These are phyloP conservation scores for Geopyxis carbonaria DNA, from an alignment of 495 filamentous ascomycete genomes.

Conservation along the genomic window DNA sequence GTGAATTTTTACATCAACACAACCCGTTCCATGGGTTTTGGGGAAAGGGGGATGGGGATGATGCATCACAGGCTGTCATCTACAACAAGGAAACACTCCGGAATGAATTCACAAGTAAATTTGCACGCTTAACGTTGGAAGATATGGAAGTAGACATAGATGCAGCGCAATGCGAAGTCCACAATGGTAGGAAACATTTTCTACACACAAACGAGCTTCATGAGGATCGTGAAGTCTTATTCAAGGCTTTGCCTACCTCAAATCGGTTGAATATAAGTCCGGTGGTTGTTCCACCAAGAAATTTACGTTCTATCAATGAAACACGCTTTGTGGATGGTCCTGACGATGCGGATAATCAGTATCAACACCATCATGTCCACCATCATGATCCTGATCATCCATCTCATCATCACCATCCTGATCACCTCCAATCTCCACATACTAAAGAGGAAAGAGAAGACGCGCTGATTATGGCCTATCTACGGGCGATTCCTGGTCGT, in stretches of 20 bases:
- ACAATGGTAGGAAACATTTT: slow-evolving; percentile 2
- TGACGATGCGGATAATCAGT: slow-evolving; percentile 2
- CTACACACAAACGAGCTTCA: background rate
- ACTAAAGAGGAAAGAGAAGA: slow-evolving; percentile 13
- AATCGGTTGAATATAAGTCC: too few relatives aligned
- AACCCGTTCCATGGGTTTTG: too few relatives aligned
- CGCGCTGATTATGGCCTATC: slow-evolving; percentile 20
- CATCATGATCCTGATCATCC: slow-evolving; percentile 7
- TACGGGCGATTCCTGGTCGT: slow-evolving; percentile 19
- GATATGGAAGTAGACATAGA: slow-evolving; percentile 10
- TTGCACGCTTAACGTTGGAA: slow-evolving; percentile 21
- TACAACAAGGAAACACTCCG: background rate
- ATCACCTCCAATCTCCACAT: slow-evolving; percentile 3
- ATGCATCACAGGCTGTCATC: too few relatives aligned
- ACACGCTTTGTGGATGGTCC: slow-evolving; percentile 3
- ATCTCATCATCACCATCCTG: slow-evolving; percentile 2
- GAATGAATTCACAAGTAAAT: slow-evolving; percentile 3
- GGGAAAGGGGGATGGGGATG: too few relatives aligned
- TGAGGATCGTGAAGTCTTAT: background rate
- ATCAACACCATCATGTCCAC: slow-evolving; percentile 3
- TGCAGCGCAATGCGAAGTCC: background rate
- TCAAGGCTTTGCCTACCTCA: background rate
- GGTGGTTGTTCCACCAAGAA: background rate
- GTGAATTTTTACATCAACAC: too few relatives aligned
- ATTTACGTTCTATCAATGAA: background rate